Evolutionary conservation across 2,329 filamentous ascomycete genomes (phyloP).

Genomic region (Elsinoe batatas): DNA sequence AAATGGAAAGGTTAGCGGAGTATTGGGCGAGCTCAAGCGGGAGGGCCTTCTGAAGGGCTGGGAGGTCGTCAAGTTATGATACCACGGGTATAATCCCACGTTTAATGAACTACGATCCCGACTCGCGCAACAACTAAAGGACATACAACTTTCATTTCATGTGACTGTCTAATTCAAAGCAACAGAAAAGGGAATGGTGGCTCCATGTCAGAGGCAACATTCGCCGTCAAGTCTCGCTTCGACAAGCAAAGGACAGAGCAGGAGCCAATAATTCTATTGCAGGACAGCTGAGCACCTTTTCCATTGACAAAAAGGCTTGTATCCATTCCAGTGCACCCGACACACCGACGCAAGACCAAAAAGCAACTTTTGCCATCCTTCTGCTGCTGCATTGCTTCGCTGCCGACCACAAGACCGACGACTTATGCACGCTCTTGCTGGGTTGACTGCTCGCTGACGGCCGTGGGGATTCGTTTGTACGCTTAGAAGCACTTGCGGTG

Average conservation of each 20-base stretch:
- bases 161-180: constrained; percentile 12
- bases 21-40: constrained; percentile 50
- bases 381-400: not conserved
- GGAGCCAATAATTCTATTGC: constrained; percentile 7
- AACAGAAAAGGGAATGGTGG: not conserved
- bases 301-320: not conserved
- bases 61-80: constrained; percentile 49
- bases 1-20: constrained; percentile 64
- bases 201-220: not conserved
- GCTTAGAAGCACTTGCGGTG: constrained; percentile 99
- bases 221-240: not conserved
- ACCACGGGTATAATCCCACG: not conserved
- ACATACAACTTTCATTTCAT: constrained; percentile 14
- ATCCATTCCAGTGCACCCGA: not conserved
- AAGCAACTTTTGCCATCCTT: not conserved
- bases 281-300: not conserved
- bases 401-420: not conserved
- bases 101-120: not conserved
- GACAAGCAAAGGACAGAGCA: not conserved
- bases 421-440: not conserved
- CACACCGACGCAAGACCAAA: not conserved
- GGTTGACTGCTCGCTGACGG: not conserved
- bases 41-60: constrained; percentile 37
- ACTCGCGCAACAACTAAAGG: not conserved
- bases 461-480: constrained; percentile 15